These are phyloP conservation scores for Kluyveromyces aestuarii DNA, from an alignment of 805 yeast genomes.

Conservation along the genomic window DNA sequence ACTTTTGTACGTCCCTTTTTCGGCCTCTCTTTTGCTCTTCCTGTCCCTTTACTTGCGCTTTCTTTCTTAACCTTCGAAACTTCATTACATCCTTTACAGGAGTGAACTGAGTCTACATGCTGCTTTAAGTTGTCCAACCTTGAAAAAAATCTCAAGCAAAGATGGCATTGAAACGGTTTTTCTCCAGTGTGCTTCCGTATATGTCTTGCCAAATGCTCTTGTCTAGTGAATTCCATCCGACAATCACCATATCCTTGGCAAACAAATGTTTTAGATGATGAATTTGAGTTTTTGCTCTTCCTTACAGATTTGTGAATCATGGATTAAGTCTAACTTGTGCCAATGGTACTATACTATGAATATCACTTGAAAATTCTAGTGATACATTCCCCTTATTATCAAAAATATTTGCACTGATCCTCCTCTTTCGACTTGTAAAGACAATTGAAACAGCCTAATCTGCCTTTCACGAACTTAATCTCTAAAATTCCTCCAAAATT, in stretches of 20 bases:
- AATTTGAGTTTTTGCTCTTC: background rate
- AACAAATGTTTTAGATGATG: conserved; percentile 48
- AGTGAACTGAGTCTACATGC: conserved; percentile 81
- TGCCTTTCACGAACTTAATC: too few species aligned
- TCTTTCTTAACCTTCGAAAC: background rate
- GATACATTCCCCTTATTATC: background rate
- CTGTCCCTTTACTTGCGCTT: background rate
- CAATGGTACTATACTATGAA: background rate
- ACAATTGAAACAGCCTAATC: too few species aligned
- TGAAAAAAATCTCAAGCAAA: conserved; percentile 69
- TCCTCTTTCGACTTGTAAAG: too few species aligned
- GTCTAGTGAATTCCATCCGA: conserved; percentile 78
- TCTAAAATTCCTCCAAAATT: too few species aligned
- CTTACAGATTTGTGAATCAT: background rate
- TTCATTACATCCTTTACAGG: conserved; percentile 11
- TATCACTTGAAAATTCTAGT: background rate
- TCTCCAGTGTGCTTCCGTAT: conserved; percentile 92
- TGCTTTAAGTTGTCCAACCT: conserved; percentile 84
- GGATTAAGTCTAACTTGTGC: background rate
- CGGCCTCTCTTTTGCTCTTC: background rate
- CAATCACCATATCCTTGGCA: conserved; percentile 85
- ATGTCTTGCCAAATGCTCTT: conserved; percentile 89
- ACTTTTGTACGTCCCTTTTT: background rate
- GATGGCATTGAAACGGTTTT: conserved; percentile 81
- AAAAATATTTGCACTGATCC: background rate